Conservation (phyloP, 306 rosid species). For the Lupinus albus region DNA sequence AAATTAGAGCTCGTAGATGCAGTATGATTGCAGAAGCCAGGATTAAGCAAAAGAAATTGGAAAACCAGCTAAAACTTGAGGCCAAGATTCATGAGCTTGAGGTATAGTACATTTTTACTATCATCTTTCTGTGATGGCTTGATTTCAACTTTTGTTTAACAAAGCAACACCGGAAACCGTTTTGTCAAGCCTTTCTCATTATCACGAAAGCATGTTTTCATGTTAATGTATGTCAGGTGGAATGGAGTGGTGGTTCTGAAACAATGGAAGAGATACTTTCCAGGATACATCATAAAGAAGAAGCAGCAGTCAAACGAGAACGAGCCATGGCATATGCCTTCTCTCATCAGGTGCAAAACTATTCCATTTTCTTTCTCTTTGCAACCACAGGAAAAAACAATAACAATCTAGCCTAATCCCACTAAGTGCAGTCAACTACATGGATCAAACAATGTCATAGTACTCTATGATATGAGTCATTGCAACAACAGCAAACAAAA, state of each 20-base stretch:
- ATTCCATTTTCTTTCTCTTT: conserved; percentile 8
- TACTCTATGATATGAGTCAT: too few species aligned
- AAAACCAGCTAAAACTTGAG: conserved; percentile 70
- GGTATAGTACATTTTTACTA: conserved; percentile 42
- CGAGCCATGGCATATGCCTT: conserved; percentile 88
- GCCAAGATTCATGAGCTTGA: conserved; percentile 77
- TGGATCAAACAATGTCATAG: too few species aligned
- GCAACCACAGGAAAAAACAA: neutral
- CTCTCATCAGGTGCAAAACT: conserved; percentile 71
- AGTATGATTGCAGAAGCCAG: conserved; percentile 69
- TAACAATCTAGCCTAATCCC: too few species aligned
- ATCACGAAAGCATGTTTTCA: conserved; percentile 10
- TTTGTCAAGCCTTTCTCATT: conserved; percentile 16
- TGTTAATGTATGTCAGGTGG: conserved; percentile 52
- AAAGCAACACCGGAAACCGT: neutral
- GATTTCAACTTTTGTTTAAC: neutral
- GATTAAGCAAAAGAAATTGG: conserved; percentile 60
- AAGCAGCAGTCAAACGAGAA: conserved; percentile 70
- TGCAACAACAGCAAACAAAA: neutral
- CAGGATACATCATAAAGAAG: conserved; percentile 74
- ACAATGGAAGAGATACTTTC: conserved; percentile 78
- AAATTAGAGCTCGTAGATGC: conserved; percentile 67
- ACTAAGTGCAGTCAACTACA: too few species aligned
- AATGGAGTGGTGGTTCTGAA: conserved; percentile 77
- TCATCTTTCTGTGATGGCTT: neutral